These are phyloP conservation scores for Lophium mytilinum DNA, from an alignment of 495 filamentous ascomycete genomes.

Conservation along the genomic window DNA sequence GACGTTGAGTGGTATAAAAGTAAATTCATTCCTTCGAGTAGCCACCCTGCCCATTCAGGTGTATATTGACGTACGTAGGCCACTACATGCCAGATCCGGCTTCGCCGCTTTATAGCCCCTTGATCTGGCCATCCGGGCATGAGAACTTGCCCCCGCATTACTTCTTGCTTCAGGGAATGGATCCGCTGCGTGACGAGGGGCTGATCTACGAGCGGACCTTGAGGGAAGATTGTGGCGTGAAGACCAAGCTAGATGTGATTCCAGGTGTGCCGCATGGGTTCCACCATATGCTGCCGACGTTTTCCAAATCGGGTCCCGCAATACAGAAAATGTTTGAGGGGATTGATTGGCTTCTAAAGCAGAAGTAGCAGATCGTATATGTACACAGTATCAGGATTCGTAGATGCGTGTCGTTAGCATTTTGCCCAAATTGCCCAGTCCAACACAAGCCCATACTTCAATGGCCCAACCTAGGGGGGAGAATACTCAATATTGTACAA, in stretches of 20 bases:
- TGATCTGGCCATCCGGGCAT: constrained; percentile 14
- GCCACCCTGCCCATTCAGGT: neutral
- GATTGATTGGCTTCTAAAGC: constrained; percentile 6
- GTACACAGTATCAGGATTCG: too few relatives aligned
- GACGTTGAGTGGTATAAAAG: neutral
- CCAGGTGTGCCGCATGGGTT: constrained; percentile 15
- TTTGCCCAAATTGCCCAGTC: too few relatives aligned
- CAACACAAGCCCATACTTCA: neutral
- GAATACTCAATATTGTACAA: neutral
- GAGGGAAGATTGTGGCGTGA: constrained; percentile 15
- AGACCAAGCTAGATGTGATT: constrained; percentile 17
- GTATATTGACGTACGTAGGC: neutral
- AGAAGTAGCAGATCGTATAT: neutral
- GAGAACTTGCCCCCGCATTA: constrained; percentile 33
- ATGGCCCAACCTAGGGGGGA: neutral
- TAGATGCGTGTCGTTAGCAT: too few relatives aligned
- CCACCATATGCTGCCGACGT: constrained; percentile 6
- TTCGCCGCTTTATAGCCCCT: neutral
- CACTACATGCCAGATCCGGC: constrained; percentile 10
- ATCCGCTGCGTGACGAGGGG: constrained; percentile 32
- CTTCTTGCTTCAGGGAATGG: constrained; percentile 30
- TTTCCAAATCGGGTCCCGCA: constrained; percentile 2
- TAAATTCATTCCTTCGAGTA: neutral
- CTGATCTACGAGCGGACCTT: constrained; percentile 26
- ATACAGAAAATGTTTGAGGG: constrained; percentile 3